Evolutionary conservation across 2,329 filamentous ascomycete species (phyloP).

Genomic region (Fusarium duplospermum): DNA sequence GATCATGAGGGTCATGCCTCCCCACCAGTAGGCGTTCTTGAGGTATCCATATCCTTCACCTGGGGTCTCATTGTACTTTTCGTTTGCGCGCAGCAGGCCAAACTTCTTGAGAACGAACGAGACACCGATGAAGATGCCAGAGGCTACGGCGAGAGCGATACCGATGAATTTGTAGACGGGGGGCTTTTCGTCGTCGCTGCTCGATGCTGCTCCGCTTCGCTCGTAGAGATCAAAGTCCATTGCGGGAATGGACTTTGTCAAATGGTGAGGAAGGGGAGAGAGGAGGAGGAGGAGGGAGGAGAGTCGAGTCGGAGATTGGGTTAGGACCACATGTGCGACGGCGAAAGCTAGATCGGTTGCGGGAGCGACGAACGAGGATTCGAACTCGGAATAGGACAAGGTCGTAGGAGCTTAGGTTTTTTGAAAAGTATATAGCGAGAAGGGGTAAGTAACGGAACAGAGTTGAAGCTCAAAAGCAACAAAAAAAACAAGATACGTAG

Average conservation of each 20-base stretch:
- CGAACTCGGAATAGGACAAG: constrained; percentile 11
- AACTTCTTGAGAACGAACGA: constrained; percentile 98
- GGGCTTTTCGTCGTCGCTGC: constrained; percentile 52
- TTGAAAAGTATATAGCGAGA: background rate
- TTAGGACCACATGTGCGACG: constrained; percentile 44
- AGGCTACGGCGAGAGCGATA: constrained; percentile 85
- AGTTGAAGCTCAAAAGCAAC: background rate
- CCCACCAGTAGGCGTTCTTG: constrained; percentile 96
- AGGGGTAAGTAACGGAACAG: background rate
- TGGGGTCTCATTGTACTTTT: constrained; percentile 95
- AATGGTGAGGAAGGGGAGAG: background rate
- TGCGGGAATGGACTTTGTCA: constrained; percentile 6
- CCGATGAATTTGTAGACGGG: constrained; percentile 84
- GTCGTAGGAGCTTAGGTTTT: background rate
- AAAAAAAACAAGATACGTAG: constrained; percentile 6
- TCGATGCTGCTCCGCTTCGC: constrained; percentile 35
- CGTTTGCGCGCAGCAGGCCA: constrained; percentile 89
- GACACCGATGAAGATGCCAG: constrained; percentile 90
- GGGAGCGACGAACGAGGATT: constrained; percentile 36
- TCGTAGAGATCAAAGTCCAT: constrained; percentile 43
- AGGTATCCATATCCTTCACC: constrained; percentile 98
- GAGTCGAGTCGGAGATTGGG: constrained; percentile 23
- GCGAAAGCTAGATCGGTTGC: constrained; percentile 26
- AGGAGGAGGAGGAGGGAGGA: constrained; percentile 4
- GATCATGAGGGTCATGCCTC: constrained; percentile 96